A percentile compares a stretch with the other conserved stretches of the same genome.
These are phyloP conservation scores for Solanum paucissectum DNA, from an alignment of 257 asterid species.

Conservation along the genomic window DNA sequence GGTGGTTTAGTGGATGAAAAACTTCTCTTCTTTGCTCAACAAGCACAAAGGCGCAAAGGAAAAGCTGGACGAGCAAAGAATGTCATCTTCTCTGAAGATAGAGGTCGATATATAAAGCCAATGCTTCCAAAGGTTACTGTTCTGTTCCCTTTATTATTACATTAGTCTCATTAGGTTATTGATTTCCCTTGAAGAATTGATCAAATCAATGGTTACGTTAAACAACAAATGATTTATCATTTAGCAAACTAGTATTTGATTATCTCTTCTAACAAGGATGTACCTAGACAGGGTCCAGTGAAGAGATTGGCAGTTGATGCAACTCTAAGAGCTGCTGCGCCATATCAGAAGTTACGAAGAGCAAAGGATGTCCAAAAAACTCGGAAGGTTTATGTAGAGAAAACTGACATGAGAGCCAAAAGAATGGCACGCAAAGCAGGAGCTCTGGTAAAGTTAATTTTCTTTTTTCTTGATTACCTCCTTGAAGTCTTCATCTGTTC, in stretches of 20 bases:
- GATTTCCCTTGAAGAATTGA: background rate
- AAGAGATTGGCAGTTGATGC: conserved; percentile 99
- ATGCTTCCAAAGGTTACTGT: conserved; percentile 91
- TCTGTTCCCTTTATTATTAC: background rate
- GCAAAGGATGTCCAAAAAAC: conserved; percentile 62
- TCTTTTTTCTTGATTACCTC: background rate
- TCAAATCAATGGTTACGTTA: background rate
- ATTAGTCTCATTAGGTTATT: background rate
- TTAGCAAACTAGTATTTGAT: background rate
- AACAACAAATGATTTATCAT: background rate
- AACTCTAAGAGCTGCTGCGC: conserved; percentile 99
- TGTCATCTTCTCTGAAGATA: conserved; percentile 92
- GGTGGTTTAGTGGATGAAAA: conserved; percentile 96
- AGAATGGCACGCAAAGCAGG: conserved; percentile 99
- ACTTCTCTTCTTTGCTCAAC: conserved; percentile 98
- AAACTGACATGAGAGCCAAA: conserved; percentile 96
- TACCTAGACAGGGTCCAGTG: conserved; percentile 74
- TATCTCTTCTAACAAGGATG: conserved; percentile 14
- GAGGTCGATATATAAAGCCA: conserved; percentile 93
- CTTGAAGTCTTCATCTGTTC: background rate
- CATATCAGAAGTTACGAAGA: conserved; percentile 91
- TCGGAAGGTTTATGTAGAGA: conserved; percentile 82
- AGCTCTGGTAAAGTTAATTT: conserved; percentile 66
- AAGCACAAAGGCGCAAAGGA: conserved; percentile 80
- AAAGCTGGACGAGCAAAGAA: conserved; percentile 98